phyloP scores from a whole-genome alignment of 108 stramenopile genomes.

The Skeletonema grethae region DNA sequence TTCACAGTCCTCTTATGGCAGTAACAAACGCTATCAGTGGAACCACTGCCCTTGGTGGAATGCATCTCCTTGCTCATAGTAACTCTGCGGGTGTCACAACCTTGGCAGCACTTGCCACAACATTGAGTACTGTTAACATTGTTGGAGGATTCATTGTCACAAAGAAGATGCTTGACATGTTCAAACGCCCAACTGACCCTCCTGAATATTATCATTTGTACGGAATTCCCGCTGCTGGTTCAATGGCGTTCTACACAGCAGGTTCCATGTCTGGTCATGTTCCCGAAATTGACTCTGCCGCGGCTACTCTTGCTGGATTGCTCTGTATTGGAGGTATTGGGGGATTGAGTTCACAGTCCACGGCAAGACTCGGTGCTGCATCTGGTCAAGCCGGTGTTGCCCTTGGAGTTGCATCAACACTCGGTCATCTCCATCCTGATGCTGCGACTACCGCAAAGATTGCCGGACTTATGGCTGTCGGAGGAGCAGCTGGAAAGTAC shows the following conservation, averaged over 20 bases:
- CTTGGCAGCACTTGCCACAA: constrained; percentile 92
- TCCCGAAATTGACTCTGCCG: constrained; percentile 85
- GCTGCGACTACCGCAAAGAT: constrained; percentile 75
- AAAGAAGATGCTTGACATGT: constrained; percentile 99
- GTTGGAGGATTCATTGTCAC: constrained; percentile 97
- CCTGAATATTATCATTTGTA: constrained; percentile 98
- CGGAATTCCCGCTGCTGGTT: constrained; percentile 90
- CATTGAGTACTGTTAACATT: constrained; percentile 93
- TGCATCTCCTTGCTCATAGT: constrained; percentile 92
- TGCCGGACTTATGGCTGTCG: constrained; percentile 87
- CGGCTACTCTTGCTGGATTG: constrained; percentile 86
- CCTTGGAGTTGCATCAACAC: constrained; percentile 92
- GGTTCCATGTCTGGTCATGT: constrained; percentile 84
- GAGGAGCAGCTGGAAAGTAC: constrained; percentile 89
- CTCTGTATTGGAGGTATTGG: constrained; percentile 99
- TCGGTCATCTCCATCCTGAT: constrained; percentile 84
- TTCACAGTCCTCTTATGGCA: constrained; percentile 99
- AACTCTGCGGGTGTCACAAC: constrained; percentile 62
- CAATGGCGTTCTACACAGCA: constrained; percentile 74
- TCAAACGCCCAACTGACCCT: constrained; percentile 97
- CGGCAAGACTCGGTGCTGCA: constrained; percentile 94
- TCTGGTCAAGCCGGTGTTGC: constrained; percentile 98
- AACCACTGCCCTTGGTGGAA: constrained; percentile 97
- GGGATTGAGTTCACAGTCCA: constrained; percentile 90
- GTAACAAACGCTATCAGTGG: constrained; percentile 99